These are phyloP conservation scores for Tuber borchii DNA, from an alignment of 495 filamentous ascomycete species.

Conservation along the genomic window DNA sequence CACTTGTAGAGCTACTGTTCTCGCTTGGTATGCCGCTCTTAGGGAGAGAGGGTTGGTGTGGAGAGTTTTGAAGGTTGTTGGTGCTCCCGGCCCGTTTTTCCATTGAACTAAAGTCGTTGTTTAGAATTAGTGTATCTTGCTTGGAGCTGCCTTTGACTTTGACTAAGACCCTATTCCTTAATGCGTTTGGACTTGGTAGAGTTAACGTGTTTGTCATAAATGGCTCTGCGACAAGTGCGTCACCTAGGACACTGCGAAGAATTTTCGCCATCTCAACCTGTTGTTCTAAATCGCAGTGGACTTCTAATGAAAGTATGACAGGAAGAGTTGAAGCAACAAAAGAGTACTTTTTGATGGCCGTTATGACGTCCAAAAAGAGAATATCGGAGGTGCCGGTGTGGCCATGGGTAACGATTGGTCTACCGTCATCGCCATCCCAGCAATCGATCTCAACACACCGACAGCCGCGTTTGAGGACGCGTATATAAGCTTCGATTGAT, in stretches of 20 bases:
- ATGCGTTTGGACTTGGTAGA: conserved; percentile 78
- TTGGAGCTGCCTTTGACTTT: conserved; percentile 65
- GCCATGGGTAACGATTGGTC: conserved; percentile 83
- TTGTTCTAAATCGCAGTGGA: conserved; percentile 79
- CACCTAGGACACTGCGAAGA: conserved; percentile 74
- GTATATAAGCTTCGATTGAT: conserved; percentile 89
- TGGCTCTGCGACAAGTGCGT: conserved; percentile 68
- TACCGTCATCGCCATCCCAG: conserved; percentile 84
- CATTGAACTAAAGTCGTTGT: conserved; percentile 32
- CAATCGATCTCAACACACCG: conserved; percentile 96
- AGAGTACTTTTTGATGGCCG: conserved; percentile 86
- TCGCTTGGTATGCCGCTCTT: conserved; percentile 47
- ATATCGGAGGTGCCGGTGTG: conserved; percentile 81
- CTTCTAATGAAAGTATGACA: conserved; percentile 88
- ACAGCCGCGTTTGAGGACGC: conserved; percentile 78
- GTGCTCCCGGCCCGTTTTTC: conserved; percentile 21
- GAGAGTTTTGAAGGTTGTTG: conserved; percentile 16
- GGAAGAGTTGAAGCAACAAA: conserved; percentile 76
- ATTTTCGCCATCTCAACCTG: conserved; percentile 84
- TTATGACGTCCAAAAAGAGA: conserved; percentile 80
- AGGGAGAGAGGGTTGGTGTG: conserved; percentile 32
- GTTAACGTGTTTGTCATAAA: conserved; percentile 56
- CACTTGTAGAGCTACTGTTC: conserved; percentile 51
- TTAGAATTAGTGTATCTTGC: conserved; percentile 26
- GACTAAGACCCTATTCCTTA: conserved; percentile 76